Conservation (phyloP, 192 early-diverging fungal genomes). For the Coemansia furcata region DNA sequence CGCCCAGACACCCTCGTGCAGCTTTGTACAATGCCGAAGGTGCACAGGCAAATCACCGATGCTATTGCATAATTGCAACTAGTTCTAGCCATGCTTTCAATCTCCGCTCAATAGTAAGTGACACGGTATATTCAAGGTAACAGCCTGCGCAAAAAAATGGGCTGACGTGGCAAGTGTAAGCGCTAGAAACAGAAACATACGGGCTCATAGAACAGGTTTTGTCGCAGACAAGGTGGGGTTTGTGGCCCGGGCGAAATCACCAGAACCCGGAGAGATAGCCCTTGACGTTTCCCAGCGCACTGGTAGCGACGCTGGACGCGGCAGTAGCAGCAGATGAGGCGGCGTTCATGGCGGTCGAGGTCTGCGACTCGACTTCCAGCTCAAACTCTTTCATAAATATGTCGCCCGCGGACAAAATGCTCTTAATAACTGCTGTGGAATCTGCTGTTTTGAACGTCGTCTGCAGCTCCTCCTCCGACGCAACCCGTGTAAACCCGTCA, state of each 20-base stretch:
- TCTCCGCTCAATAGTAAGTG: not conserved
- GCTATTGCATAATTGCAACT: constrained; percentile 1
- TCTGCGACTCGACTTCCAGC: constrained; percentile 45
- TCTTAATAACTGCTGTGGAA: constrained; percentile 32
- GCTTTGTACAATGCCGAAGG: constrained; percentile 3
- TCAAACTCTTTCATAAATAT: constrained; percentile 36
- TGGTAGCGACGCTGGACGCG: constrained; percentile 40
- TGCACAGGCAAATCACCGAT: not conserved
- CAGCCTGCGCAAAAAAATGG: not conserved
- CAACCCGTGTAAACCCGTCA: constrained; percentile 19
- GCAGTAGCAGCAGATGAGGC: constrained; percentile 40
- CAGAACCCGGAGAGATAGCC: constrained; percentile 47
- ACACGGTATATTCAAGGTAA: constrained; percentile 1
- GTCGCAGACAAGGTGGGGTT: too few species aligned
- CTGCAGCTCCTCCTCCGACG: constrained; percentile 37
- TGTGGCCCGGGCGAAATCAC: constrained; percentile 6
- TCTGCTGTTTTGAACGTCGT: constrained; percentile 47
- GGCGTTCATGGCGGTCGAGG: constrained; percentile 38
- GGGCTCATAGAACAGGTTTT: too few species aligned
- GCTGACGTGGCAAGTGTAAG: not conserved
- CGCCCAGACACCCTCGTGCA: not conserved
- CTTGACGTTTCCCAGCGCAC: constrained; percentile 30
- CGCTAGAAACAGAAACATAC: not conserved
- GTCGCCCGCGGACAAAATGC: constrained; percentile 40
- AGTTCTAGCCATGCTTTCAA: not conserved